Evolutionary conservation across 202 grass and related monocot genomes (phyloP).

Genomic region (Schoenoplectus tabernaemontani): DNA sequence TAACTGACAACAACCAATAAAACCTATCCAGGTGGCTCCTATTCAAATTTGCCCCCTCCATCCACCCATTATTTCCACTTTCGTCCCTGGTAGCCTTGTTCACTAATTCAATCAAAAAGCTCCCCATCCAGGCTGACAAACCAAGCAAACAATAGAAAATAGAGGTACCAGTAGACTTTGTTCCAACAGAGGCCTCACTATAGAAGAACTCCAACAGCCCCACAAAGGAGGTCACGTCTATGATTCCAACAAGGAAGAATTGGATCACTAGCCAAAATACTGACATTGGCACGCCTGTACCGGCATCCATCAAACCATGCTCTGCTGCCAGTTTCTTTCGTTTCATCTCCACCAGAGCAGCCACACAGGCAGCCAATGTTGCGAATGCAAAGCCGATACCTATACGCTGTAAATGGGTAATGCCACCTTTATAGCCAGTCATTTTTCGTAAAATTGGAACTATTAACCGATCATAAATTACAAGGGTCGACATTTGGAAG

Average conservation of each 20-base stretch:
- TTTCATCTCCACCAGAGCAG: conserved; percentile 46
- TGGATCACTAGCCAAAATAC: conserved; percentile 52
- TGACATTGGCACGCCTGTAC: conserved; percentile 34
- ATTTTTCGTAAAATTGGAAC: conserved; percentile 44
- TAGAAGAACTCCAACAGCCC: conserved; percentile 76
- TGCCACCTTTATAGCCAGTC: conserved; percentile 41
- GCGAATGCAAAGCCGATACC: conserved; percentile 42
- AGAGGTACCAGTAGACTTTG: conserved; percentile 55
- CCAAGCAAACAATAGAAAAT: conserved; percentile 48
- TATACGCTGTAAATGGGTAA: conserved; percentile 56
- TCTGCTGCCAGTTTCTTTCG: conserved; percentile 28
- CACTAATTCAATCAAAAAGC: conserved; percentile 36
- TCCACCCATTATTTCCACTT: conserved; percentile 34
- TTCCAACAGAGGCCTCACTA: conserved; percentile 45
- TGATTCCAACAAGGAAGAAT: conserved; percentile 49
- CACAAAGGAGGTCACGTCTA: conserved; percentile 56
- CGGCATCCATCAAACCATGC: conserved; percentile 25
- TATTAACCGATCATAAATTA: conserved; percentile 49
- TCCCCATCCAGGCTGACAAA: conserved; percentile 43
- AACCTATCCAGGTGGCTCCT: conserved; percentile 60
- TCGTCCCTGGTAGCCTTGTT: conserved; percentile 43
- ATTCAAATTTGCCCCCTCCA: conserved; percentile 58
- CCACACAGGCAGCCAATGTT: conserved; percentile 28
- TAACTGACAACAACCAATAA: conserved; percentile 47
- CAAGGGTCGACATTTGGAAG: conserved; percentile 54